These are phyloP conservation scores for Cardamine chenopodiifolia DNA, from an alignment of 345 rosid species.

Conservation along the genomic window DNA sequence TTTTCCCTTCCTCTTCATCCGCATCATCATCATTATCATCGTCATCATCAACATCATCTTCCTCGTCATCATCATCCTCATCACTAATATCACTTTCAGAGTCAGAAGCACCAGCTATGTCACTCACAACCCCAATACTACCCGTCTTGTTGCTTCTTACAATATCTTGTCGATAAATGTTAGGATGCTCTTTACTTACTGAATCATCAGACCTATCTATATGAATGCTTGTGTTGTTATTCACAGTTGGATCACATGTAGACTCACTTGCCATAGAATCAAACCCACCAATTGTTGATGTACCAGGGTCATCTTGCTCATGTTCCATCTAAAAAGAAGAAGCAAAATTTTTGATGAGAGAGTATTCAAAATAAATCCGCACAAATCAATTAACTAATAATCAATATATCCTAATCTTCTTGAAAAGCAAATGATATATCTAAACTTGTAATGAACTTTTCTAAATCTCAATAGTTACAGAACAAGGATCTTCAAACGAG, in stretches of 20 bases:
- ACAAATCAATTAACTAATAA: background rate
- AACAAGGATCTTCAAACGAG: background rate
- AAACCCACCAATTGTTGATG: conserved; percentile 39
- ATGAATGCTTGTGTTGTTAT: conserved; percentile 26
- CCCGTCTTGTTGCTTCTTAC: conserved; percentile 62
- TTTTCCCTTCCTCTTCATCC: conserved; percentile 39
- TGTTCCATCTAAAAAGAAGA: conserved; percentile 61
- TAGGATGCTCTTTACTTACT: conserved; percentile 45
- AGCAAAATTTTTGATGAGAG: conserved; percentile 17
- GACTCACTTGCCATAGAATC: conserved; percentile 30
- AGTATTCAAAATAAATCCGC: background rate
- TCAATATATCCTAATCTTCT: background rate
- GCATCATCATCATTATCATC: conserved; percentile 21
- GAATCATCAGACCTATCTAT: conserved; percentile 30
- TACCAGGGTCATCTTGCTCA: conserved; percentile 45
- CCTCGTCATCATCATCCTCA: conserved; percentile 56
- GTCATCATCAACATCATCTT: conserved; percentile 30
- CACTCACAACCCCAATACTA: conserved; percentile 81
- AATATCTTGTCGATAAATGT: conserved; percentile 77
- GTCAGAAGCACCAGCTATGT: conserved; percentile 89
- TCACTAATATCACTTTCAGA: conserved; percentile 73
- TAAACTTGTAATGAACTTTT: background rate
- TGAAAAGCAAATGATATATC: background rate
- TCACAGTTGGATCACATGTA: conserved; percentile 39
- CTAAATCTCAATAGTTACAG: background rate